Percentiles rank a stretch among this genome's conserved stretches.
Evolutionary conservation across 225 moss, liverwort and hornwort species (phyloP).

Genomic region (Lunularia cruciata): DNA sequence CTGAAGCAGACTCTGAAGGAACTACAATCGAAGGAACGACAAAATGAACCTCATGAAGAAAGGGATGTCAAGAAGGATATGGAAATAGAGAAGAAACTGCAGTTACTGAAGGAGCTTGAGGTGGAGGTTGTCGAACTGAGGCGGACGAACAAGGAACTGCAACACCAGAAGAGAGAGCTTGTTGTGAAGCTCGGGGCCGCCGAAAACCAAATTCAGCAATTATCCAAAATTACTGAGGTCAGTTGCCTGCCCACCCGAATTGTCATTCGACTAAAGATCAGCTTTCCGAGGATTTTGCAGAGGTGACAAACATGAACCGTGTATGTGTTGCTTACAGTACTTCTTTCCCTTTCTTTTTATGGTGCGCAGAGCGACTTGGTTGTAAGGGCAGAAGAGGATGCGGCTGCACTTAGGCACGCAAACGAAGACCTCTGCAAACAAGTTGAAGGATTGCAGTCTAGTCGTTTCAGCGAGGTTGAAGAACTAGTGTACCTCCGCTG

Average conservation of each 20-base stretch:
- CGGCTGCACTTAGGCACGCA: constrained; percentile 57
- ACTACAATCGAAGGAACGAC: constrained; percentile 56
- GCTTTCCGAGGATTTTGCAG: background rate
- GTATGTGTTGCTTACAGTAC: background rate
- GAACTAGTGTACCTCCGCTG: constrained; percentile 87
- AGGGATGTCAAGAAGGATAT: constrained; percentile 52
- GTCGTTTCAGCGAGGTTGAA: constrained; percentile 85
- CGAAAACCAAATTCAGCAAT: constrained; percentile 55
- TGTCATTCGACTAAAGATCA: background rate
- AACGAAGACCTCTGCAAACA: constrained; percentile 71
- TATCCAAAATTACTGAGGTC: constrained; percentile 69
- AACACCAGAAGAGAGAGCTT: constrained; percentile 80
- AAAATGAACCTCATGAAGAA: constrained; percentile 29
- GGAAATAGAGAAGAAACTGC: constrained; percentile 76
- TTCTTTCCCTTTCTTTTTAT: background rate
- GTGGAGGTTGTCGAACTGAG: constrained; percentile 78
- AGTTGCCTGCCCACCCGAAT: background rate
- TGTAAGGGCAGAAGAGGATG: constrained; percentile 57
- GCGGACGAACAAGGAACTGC: constrained; percentile 84
- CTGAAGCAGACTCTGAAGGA: constrained; percentile 70
- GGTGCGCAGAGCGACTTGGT: constrained; percentile 60
- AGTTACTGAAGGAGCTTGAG: constrained; percentile 69
- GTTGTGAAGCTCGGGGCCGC: constrained; percentile 67
- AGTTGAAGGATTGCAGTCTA: constrained; percentile 77
- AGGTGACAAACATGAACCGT: background rate